Conservation (phyloP, 2,329 filamentous ascomycete species). For the Aspergillus pseudotamarii region DNA sequence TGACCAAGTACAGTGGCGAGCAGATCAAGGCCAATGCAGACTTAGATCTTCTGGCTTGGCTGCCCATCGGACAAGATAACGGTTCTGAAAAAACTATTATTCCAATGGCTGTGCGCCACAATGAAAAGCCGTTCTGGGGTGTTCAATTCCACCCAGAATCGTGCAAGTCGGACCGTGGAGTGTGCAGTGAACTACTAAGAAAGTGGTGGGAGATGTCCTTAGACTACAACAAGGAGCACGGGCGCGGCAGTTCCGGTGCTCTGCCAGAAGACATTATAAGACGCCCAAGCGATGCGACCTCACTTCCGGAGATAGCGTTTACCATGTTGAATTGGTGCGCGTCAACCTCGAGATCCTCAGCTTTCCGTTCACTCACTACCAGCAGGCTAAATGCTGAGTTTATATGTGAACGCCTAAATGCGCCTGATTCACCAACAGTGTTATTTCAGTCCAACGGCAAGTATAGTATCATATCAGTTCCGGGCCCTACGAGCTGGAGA, state of each 20-base stretch:
- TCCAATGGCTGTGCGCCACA: slow-evolving; percentile 78
- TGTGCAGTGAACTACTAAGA: slow-evolving; percentile 62
- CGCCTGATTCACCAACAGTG: slow-evolving; percentile 34
- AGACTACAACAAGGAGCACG: slow-evolving; percentile 58
- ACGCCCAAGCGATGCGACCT: slow-evolving; percentile 17
- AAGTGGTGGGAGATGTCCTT: slow-evolving; percentile 75
- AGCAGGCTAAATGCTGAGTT: slow-evolving; percentile 31
- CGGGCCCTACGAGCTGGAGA: slow-evolving; percentile 38
- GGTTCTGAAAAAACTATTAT: slow-evolving; percentile 43
- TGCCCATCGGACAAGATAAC: slow-evolving; percentile 45
- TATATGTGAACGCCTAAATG: slow-evolving; percentile 39
- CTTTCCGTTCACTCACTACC: slow-evolving; percentile 28
- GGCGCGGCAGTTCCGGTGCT: slow-evolving; percentile 25
- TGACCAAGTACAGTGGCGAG: neutral
- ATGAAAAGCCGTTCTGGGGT: slow-evolving; percentile 74
- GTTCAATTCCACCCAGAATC: slow-evolving; percentile 92
- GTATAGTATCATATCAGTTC: slow-evolving; percentile 40
- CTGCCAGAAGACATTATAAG: slow-evolving; percentile 24
- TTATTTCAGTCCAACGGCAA: slow-evolving; percentile 50
- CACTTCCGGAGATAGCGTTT: slow-evolving; percentile 51
- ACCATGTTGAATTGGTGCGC: slow-evolving; percentile 38
- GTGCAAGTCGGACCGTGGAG: slow-evolving; percentile 69
- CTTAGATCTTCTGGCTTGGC: slow-evolving; percentile 64
- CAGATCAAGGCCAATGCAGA: slow-evolving; percentile 21
- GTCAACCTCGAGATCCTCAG: slow-evolving; percentile 30